Conservation (phyloP, 768 basidiomycete genomes). For the Hemileccinum rubropunctum region DNA sequence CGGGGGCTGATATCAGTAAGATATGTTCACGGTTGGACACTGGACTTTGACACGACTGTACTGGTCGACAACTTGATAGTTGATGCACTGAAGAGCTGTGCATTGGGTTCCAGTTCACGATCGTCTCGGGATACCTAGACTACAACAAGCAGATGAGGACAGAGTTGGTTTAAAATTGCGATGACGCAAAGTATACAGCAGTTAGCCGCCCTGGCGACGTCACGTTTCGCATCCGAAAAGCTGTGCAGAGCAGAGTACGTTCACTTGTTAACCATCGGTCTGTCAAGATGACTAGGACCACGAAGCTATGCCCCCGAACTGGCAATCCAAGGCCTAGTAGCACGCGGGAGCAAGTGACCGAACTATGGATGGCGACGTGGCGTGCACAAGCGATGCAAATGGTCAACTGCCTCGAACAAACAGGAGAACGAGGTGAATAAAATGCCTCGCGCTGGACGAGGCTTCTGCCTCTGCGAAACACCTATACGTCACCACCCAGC, state of each 20-base stretch:
- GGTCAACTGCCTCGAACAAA: constrained; percentile 3
- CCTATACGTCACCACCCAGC: not conserved
- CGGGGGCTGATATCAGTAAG: too few species aligned
- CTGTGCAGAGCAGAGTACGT: constrained; percentile 5
- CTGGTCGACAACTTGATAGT: too few species aligned
- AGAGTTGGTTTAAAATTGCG: not conserved
- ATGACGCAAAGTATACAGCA: constrained; percentile 1
- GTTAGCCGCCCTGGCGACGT: constrained; percentile 4
- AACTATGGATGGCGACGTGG: not conserved
- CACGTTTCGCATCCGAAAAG: constrained; percentile 3
- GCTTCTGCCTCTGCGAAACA: not conserved
- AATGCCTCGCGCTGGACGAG: constrained; percentile 1
- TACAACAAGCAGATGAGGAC: not conserved
- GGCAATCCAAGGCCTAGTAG: not conserved
- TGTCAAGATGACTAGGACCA: not conserved
- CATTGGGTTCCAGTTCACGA: not conserved
- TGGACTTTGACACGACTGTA: too few species aligned
- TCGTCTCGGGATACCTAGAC: not conserved
- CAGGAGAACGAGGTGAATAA: constrained; percentile 7
- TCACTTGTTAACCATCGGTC: not conserved
- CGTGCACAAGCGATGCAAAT: constrained; percentile 12
- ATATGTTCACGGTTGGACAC: too few species aligned
- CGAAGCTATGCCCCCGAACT: not conserved
- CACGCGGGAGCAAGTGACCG: not conserved
- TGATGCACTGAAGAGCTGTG: not conserved